Evolutionary conservation across 306 rosid genomes (phyloP).

Genomic region (Amphicarpaea edgeworthii): DNA sequence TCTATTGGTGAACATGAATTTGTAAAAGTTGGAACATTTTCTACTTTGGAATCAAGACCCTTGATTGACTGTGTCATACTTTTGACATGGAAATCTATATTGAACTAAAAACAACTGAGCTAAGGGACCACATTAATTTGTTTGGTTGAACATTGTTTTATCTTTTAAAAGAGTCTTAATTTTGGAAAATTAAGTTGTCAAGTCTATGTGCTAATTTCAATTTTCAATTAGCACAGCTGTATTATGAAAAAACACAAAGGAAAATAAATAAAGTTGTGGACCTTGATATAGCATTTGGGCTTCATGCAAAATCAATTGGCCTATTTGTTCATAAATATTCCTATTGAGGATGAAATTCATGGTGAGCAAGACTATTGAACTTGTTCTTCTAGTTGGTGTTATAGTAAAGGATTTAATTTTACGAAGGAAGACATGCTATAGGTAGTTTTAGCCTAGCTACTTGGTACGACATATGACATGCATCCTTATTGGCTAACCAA

Average conservation of each 20-base stretch:
- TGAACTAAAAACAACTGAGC: conserved; percentile 25
- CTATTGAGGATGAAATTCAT: no score
- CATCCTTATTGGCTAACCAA: background rate
- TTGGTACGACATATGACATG: background rate
- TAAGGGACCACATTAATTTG: background rate
- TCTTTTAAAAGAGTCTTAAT: background rate
- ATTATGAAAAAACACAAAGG: background rate
- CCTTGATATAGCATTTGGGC: no score
- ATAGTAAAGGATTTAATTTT: no score
- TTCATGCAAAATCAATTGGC: no score
- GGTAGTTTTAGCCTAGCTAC: no score
- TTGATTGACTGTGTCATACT: background rate
- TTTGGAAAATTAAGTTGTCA: background rate
- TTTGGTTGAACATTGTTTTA: background rate
- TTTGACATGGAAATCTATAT: no score
- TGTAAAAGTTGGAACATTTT: background rate
- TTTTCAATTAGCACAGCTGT: background rate
- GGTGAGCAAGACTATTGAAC: no score
- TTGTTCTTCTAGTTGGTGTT: no score
- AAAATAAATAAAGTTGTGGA: background rate
- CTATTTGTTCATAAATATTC: no score
- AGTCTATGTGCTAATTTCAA: background rate
- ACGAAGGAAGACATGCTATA: no score
- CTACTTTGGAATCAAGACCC: conserved; percentile 10
- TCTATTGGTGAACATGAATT: background rate